A percentile compares a stretch with the other conserved stretches of the same genome.
Evolutionary conservation across 495 filamentous ascomycete species (phyloP).

Genomic region (Rhypophila decipiens): DNA sequence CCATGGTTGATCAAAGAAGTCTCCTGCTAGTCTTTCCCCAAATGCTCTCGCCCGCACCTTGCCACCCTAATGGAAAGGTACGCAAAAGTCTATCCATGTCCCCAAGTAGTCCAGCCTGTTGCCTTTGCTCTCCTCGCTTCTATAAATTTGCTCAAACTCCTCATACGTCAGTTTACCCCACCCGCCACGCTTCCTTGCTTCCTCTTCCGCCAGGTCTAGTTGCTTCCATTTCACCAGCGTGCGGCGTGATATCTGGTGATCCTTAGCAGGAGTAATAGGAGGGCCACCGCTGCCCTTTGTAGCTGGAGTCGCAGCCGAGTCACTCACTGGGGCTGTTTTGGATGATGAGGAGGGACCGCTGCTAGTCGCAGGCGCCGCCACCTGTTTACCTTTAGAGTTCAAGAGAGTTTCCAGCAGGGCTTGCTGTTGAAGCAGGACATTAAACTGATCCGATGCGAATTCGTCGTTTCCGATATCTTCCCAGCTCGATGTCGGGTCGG

Average conservation of each 20-base stretch:
- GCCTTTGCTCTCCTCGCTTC: conserved; percentile 47
- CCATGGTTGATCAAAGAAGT: no score
- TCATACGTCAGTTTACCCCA: conserved; percentile 64
- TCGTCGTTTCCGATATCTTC: background rate
- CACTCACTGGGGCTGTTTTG: background rate
- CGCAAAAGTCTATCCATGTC: conserved; percentile 78
- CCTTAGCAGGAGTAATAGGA: background rate
- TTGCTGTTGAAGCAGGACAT: no score
- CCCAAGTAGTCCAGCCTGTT: conserved; percentile 66
- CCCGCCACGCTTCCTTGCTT: conserved; percentile 62
- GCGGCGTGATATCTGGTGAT: conserved; percentile 16
- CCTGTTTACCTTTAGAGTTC: background rate
- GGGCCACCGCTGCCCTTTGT: background rate
- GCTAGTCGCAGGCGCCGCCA: background rate
- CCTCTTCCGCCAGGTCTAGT: conserved; percentile 56
- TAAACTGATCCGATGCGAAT: no score
- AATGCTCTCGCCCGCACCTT: no score
- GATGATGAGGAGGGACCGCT: background rate
- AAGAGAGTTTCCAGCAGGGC: background rate
- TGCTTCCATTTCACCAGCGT: conserved; percentile 45
- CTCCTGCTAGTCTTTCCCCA: no score
- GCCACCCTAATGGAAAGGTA: conserved; percentile 39
- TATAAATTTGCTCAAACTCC: conserved; percentile 70
- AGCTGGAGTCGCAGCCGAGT: background rate
- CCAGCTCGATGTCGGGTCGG: background rate